Base-by-base conservation (phyloP, 495 filamentous ascomycete genomes). In the Massariosphaeria phaeospora region DNA sequence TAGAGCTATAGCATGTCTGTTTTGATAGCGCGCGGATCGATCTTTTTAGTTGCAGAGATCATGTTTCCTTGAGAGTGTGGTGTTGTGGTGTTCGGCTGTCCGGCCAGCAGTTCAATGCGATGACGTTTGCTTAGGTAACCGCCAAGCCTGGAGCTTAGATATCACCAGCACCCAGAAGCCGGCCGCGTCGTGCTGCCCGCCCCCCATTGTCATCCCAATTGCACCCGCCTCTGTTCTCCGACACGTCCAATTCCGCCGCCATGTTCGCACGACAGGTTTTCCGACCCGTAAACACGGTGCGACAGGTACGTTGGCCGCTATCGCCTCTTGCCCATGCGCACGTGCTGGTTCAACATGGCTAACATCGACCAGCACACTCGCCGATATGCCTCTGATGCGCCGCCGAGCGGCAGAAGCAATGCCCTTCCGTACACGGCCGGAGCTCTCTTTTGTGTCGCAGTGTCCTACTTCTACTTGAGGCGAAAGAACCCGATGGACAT, bases 381-480 rank as follows among this genome's bases (percentile, higher is more conserved):
- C 40, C 68, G 67, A 31, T 73, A 71, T 31, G 70, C 70, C 6
- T 68, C 66, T 35, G 70, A 69, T 6, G 34, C 68, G 8, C 54
- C 68, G 26, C 55, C 59, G 40, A 55, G 54, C 45, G 52, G 55
- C 40, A 48, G 59, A 31, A 58, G 50, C 42, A 65, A 63, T 38
- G 52, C 45, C 11, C 21, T 67, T n/a, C 40, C 52, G 4, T 66
- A 45, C 24, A 50, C 48, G 15, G 44, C 34, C 12, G 41, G 60
- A 17, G 61, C 24, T 17, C 54, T 52, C 30, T 65, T 62, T 13
- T 66, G 44, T 24, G 51, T 56, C 10, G 40, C 61, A 17, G 68
- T 63, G 8, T 56, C 58, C 53, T 70, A 66, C 53, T 65, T 62
- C 55, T 52, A 57, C 43, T 26, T 58, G 55, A 52, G 46, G 21